phyloP scores from a whole-genome alignment of 495 filamentous ascomycete species.

The Penicillium bialowiezense region DNA sequence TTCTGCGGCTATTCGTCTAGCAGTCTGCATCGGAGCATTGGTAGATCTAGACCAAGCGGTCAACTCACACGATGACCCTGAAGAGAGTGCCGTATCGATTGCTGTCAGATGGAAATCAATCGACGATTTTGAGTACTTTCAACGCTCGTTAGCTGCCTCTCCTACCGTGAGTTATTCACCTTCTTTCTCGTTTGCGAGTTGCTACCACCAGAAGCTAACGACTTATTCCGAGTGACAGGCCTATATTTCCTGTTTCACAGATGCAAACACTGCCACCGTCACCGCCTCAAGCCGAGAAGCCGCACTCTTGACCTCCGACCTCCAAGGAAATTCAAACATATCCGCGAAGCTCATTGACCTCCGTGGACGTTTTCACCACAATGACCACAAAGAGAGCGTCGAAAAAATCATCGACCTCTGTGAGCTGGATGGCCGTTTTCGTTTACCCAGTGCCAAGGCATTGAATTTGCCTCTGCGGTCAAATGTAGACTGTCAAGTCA shows the following conservation, averaged over 20 bases:
- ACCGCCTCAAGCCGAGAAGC: conserved; percentile 27
- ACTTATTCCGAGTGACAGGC: conserved; percentile 28
- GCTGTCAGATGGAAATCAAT: conserved; percentile 26
- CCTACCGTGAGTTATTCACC: background rate
- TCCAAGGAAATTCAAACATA: conserved; percentile 18
- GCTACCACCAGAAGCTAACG: background rate
- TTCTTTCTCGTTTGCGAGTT: no score
- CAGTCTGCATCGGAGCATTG: conserved; percentile 33
- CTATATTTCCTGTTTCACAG: conserved; percentile 44
- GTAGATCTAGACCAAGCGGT: conserved; percentile 34
- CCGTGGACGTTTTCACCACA: conserved; percentile 36
- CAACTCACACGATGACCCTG: background rate
- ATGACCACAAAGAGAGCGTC: conserved; percentile 10
- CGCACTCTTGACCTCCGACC: background rate
- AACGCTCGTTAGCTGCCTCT: background rate
- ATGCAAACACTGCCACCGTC: conserved; percentile 38
- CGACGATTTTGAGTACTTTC: background rate
- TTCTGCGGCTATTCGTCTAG: conserved; percentile 31
- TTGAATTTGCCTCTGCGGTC: conserved; percentile 13
- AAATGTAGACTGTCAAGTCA: conserved; percentile 13
- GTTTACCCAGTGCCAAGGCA: conserved; percentile 9
- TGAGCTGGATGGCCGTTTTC: conserved; percentile 11
- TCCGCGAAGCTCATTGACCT: conserved; percentile 28
- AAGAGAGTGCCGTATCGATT: conserved; percentile 21
- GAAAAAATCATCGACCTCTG: conserved; percentile 14